These are phyloP conservation scores for Trypanosoma vivax DNA, from an alignment of 208 protist species.

Conservation along the genomic window DNA sequence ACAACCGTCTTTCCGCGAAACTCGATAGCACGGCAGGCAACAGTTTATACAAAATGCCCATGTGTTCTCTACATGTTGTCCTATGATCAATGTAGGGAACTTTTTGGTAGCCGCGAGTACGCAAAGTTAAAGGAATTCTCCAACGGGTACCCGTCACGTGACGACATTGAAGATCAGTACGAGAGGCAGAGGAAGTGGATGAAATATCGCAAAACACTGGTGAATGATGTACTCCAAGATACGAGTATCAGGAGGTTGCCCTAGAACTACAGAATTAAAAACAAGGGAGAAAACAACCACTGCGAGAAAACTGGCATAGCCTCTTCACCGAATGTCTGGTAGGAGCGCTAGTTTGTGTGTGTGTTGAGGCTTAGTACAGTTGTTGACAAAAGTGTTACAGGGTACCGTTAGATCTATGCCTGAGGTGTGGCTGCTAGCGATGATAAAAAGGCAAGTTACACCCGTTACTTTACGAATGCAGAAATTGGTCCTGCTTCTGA, in stretches of 20 bases:
- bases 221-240: slow-evolving; percentile 24
- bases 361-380: too few species aligned
- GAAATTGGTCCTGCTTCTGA: too few species aligned
- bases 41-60: slow-evolving; percentile 33
- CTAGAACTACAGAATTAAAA: too few species aligned
- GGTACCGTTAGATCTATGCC: too few species aligned
- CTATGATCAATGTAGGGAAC: slow-evolving; percentile 17
- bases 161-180: slow-evolving; percentile 41
- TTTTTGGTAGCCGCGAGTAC: slow-evolving; percentile 20
- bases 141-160: slow-evolving; percentile 49
- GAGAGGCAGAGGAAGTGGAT: slow-evolving; percentile 31
- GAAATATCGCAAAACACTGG: slow-evolving; percentile 25
- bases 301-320: too few species aligned
- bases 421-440: too few species aligned
- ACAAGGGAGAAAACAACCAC: too few species aligned
- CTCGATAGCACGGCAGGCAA: slow-evolving; percentile 24
- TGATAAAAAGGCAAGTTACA: too few species aligned
- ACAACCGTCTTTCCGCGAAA: slow-evolving; percentile 10
- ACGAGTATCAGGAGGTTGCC: slow-evolving; percentile 7
- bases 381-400: too few species aligned
- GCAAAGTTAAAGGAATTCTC: slow-evolving; percentile 35
- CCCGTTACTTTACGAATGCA: too few species aligned
- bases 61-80: slow-evolving; percentile 30
- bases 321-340: too few species aligned
- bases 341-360: too few species aligned